Percentiles rank a stretch among this genome's conserved stretches.
These are phyloP conservation scores for Fistulifera solaris DNA, from an alignment of 108 stramenopile genomes.

Conservation along the genomic window DNA sequence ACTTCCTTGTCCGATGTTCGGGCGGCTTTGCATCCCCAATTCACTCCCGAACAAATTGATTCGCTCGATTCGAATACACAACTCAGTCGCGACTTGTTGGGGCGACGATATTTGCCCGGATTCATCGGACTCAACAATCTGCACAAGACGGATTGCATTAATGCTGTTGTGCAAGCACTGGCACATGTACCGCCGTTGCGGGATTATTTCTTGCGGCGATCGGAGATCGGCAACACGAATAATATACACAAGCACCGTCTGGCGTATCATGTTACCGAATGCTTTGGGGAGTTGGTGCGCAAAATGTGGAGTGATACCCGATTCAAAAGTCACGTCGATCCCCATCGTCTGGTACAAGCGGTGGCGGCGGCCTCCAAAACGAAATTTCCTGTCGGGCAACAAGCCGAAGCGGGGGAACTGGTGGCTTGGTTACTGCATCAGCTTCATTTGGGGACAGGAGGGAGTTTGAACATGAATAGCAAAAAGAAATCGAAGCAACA, in stretches of 20 bases:
- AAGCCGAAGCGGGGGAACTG: constrained; percentile 90
- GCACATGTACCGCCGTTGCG: constrained; percentile 87
- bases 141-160: constrained; percentile 89
- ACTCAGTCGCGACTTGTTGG: constrained; percentile 83
- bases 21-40: constrained; percentile 75
- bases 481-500: constrained; percentile 24
- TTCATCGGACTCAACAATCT: constrained; percentile 94
- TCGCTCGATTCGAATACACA: constrained; percentile 66
- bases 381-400: constrained; percentile 76
- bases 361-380: constrained; percentile 80
- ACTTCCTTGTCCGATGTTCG: constrained; percentile 80
- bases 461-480: constrained; percentile 30
- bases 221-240: constrained; percentile 8
- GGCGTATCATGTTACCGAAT: constrained; percentile 48
- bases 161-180: constrained; percentile 86
- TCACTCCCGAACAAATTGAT: constrained; percentile 53
- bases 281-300: constrained; percentile 87
- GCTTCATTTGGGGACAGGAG: constrained; percentile 81
- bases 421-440: constrained; percentile 92
- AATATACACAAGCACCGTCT: constrained; percentile 24
- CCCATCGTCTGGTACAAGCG: constrained; percentile 92
- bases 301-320: constrained; percentile 91
- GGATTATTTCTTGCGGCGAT: constrained; percentile 78
- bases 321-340: constrained; percentile 90
- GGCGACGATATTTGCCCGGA: constrained; percentile 89